Percentiles rank a stretch among this genome's conserved stretches.
Evolutionary conservation across 2,329 filamentous ascomycete genomes (phyloP).

Genomic region (Ascochyta clinopodiicola): DNA sequence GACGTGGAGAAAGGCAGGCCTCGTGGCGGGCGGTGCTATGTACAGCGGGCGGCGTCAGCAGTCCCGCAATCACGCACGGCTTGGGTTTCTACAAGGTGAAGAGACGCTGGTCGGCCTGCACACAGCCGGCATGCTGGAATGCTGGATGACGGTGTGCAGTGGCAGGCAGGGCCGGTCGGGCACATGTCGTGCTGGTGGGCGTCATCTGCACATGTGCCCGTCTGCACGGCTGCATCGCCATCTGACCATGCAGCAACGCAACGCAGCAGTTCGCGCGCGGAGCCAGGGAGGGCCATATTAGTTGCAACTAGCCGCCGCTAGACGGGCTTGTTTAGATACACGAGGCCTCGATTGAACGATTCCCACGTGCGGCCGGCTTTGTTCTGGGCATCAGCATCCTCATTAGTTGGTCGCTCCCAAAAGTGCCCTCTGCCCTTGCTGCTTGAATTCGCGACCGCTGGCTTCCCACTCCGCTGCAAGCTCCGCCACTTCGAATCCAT

Average conservation of each 20-base stretch:
- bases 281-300: conserved; percentile 37
- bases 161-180: not conserved
- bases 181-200: conserved; percentile 19
- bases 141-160: conserved; percentile 12
- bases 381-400: conserved; percentile 31
- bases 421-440: conserved; percentile 20
- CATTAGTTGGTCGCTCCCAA: conserved; percentile 39
- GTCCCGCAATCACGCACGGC: not conserved
- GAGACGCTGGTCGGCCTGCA: conserved; percentile 14
- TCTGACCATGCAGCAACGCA: conserved; percentile 22
- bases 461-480: conserved; percentile 24
- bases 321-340: conserved; percentile 43
- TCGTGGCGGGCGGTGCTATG: conserved; percentile 33
- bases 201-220: conserved; percentile 9
- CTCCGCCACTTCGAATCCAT: conserved; percentile 31
- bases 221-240: conserved; percentile 14
- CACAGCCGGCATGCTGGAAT: conserved; percentile 18
- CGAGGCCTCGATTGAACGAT: conserved; percentile 49
- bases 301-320: conserved; percentile 48
- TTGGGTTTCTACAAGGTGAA: conserved; percentile 8
- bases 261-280: conserved; percentile 29
- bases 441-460: conserved; percentile 22
- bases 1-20: conserved; percentile 24
- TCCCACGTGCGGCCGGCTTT: conserved; percentile 45
- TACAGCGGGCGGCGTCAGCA: conserved; percentile 30